phyloP scores from a whole-genome alignment of 2,329 filamentous ascomycete genomes.

The Hypoxylon sp. region DNA sequence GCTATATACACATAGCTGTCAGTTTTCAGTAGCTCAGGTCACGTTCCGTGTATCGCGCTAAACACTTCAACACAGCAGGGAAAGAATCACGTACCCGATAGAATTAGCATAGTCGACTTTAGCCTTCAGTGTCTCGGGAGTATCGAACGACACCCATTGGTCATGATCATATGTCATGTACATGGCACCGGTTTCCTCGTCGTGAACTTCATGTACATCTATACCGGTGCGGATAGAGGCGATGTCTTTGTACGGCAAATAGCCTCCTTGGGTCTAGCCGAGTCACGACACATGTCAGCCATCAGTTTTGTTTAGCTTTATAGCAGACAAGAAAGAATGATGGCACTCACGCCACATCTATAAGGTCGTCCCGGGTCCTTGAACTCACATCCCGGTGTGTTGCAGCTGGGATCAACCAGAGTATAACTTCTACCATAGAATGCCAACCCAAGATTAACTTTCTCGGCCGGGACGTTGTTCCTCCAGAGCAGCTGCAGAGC shows the following conservation, averaged over 20 bases:
- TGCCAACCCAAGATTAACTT: slow-evolving; percentile 59
- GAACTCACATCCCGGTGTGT: slow-evolving; percentile 6
- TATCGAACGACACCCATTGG: slow-evolving; percentile 62
- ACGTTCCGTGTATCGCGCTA: too few species aligned
- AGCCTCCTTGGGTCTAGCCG: too few species aligned
- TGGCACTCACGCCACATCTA: slow-evolving; percentile 17
- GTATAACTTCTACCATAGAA: slow-evolving; percentile 57
- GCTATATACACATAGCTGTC: too few species aligned
- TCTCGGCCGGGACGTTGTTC: slow-evolving; percentile 56
- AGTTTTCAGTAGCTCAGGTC: too few species aligned
- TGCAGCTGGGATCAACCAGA: slow-evolving; percentile 45
- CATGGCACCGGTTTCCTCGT: slow-evolving; percentile 46
- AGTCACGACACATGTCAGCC: too few species aligned
- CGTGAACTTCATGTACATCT: slow-evolving; percentile 1
- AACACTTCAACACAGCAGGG: too few species aligned
- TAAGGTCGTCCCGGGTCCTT: slow-evolving; percentile 26
- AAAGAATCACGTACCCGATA: too few species aligned
- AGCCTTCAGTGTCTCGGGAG: slow-evolving; percentile 54
- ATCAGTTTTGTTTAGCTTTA: too few species aligned
- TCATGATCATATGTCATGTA: slow-evolving; percentile 52
- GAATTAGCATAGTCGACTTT: slow-evolving; percentile 55
- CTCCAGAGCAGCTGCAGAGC: slow-evolving; percentile 61
- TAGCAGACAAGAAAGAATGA: too few species aligned
- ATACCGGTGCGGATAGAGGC: too few species aligned
- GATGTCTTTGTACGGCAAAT: too few species aligned